phyloP scores from a whole-genome alignment of 805 yeast species.

The Saccharomycopsis amapae region DNA sequence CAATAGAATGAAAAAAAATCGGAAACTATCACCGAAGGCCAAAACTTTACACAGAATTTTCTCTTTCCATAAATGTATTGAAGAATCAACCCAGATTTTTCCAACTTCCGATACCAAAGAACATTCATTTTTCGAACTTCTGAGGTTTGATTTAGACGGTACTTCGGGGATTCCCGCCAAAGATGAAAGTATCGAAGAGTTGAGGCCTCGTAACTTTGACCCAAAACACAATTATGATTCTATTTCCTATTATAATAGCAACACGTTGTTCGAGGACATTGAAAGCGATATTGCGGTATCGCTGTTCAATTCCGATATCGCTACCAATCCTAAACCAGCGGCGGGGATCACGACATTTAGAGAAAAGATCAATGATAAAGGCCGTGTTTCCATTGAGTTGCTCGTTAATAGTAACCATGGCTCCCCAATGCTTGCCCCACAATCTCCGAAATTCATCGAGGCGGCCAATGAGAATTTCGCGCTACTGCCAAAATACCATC shows the following conservation, averaged over 20 bases:
- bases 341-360: constrained; percentile 26
- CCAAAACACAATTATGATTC: background rate
- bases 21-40: constrained; percentile 68
- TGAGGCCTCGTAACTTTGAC: too few species aligned
- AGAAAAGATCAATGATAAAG: constrained; percentile 39
- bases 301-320: background rate
- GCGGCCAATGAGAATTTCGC: constrained; percentile 10
- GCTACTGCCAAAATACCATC: background rate
- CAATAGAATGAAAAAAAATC: constrained; percentile 50
- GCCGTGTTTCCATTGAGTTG: constrained; percentile 42
- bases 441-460: constrained; percentile 14
- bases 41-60: constrained; percentile 70
- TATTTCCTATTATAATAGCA: background rate
- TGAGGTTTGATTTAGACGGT: background rate
- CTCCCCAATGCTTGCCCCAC: constrained; percentile 8
- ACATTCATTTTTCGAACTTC: background rate
- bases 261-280: background rate
- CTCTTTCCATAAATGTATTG: constrained; percentile 65
- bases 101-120: too few species aligned
- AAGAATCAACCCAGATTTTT: constrained; percentile 51
- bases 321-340: background rate
- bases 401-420: constrained; percentile 15
- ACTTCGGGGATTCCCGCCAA: background rate
- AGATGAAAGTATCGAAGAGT: too few species aligned
- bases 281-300: background rate